phyloP scores from a whole-genome alignment of 257 asterid species.

The Primulina tabacum region DNA sequence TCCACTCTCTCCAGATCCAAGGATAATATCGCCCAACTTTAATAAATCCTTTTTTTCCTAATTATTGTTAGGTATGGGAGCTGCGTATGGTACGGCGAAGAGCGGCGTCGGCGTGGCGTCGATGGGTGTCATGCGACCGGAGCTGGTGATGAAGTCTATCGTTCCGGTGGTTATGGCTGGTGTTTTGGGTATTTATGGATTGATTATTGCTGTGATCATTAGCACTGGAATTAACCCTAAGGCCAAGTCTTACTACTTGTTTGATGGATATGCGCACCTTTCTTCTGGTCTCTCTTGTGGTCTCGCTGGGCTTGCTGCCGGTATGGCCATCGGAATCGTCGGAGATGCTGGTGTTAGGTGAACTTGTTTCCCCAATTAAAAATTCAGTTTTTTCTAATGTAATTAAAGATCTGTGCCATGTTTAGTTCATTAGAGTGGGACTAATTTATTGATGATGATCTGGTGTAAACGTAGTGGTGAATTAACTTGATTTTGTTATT shows the following conservation, averaged over 20 bases:
- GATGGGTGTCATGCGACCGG: slow-evolving; percentile 74
- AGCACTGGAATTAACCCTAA: slow-evolving; percentile 67
- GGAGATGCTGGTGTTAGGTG: slow-evolving; percentile 71
- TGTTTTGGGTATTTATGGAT: slow-evolving; percentile 63
- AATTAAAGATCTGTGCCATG: too few relatives aligned
- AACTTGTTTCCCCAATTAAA: background rate
- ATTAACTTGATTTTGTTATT: too few relatives aligned
- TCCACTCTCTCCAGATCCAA: slow-evolving; percentile 25
- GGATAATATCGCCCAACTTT: background rate
- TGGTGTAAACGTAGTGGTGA: too few relatives aligned
- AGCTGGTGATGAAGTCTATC: slow-evolving; percentile 70
- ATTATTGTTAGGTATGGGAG: slow-evolving; percentile 53
- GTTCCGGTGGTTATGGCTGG: slow-evolving; percentile 79
- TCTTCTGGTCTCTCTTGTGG: slow-evolving; percentile 69
- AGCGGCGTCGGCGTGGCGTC: slow-evolving; percentile 75
- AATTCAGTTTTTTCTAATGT: too few relatives aligned
- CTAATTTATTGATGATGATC: too few relatives aligned
- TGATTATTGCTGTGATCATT: slow-evolving; percentile 65
- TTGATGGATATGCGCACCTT: slow-evolving; percentile 65
- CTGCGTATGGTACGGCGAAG: slow-evolving; percentile 71
- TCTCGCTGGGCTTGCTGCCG: slow-evolving; percentile 68
- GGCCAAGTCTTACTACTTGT: slow-evolving; percentile 61
- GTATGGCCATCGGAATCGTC: slow-evolving; percentile 66
- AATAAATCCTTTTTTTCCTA: background rate
- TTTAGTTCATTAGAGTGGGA: too few relatives aligned